Base-by-base conservation (phyloP, 495 filamentous ascomycete genomes). In the Daldinia caldariorum region DNA sequence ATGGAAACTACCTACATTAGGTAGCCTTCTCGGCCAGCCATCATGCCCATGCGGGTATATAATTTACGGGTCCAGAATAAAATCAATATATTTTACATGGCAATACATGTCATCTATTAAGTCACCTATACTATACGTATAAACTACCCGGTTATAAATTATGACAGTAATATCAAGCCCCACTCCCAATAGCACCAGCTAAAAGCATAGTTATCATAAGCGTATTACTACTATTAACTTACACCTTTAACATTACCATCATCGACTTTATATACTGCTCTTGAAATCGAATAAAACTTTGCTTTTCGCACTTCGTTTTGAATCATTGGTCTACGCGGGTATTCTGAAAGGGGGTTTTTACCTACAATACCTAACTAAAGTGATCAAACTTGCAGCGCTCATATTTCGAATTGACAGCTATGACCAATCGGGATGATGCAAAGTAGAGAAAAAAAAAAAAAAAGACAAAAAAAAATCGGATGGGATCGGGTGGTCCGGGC, bases 311-410 rank as follows among this genome's bases (percentile, higher is more conserved):
- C 41, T 35, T 57, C 7, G 57, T 20, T 35, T 66, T 26, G 47
- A n/a, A n/a, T 38, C 57, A 57, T 75, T 76, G 10, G 58, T 63
- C 58, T 73, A 72, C 8, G 62, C 66, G 4, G 47, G 63, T 59
- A 76, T 71, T 49, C 72, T 69, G 41, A 56, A 60, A 29, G 66
- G 71, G n/a, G n/a, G n/a, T n/a, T n/a, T n/a, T n/a, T n/a, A n/a
- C n/a, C n/a, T 4, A 75, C 34, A 20, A 75, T 67, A 32, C 59
- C 58, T 2, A 78, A 9, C 16, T 66, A 70, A 35, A n/a, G n/a
- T n/a, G n/a, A n/a, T n/a, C n/a, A n/a, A n/a, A n/a, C n/a, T n/a
- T n/a, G n/a, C n/a, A n/a, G 26, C 26, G 26, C 1, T 26, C 26
- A 26, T 26, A 26, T 26, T 26, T 26, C 26, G 3, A 26, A 26